Conservation (phyloP, 2,329 filamentous ascomycete species). For the Pseudogymnoascus sp. region DNA sequence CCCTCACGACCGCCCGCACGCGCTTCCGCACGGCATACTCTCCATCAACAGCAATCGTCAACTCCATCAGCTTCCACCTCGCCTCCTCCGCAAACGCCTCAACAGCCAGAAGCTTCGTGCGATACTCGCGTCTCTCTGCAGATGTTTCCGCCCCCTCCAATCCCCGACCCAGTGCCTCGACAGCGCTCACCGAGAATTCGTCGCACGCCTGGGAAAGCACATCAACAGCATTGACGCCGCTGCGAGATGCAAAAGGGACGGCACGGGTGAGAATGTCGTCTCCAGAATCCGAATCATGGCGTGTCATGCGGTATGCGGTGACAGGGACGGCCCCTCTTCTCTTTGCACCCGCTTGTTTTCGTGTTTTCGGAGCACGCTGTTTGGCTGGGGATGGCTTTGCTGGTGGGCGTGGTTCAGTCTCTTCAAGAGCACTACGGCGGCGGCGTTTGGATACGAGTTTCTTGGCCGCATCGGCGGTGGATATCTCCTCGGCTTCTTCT, state of each 20-base stretch:
- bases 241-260: slow-evolving; percentile 45
- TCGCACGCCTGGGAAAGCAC: slow-evolving; percentile 54
- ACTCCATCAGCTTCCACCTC: slow-evolving; percentile 46
- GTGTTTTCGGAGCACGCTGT: slow-evolving; percentile 11
- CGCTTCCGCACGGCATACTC: slow-evolving; percentile 49
- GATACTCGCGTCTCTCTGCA: slow-evolving; percentile 42
- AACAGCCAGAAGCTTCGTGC: slow-evolving; percentile 47
- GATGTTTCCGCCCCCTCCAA: slow-evolving; percentile 28
- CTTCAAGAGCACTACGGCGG: not conserved
- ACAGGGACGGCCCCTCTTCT: slow-evolving; percentile 39
- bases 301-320: slow-evolving; percentile 54
- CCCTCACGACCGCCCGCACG: slow-evolving; percentile 47
- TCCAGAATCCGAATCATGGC: slow-evolving; percentile 35
- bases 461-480: slow-evolving; percentile 27
- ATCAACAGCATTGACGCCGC: slow-evolving; percentile 53
- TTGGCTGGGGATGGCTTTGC: slow-evolving; percentile 8
- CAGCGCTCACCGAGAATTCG: slow-evolving; percentile 46
- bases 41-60: slow-evolving; percentile 54
- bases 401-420: not conserved
- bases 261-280: slow-evolving; percentile 41
- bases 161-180: slow-evolving; percentile 40
- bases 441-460: not conserved
- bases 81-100: slow-evolving; percentile 52
- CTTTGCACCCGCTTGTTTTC: slow-evolving; percentile 19
- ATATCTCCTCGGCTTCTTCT: slow-evolving; percentile 24